Base-by-base conservation (phyloP, 805 yeast genomes). In the Grigorovia jiainica region DNA sequence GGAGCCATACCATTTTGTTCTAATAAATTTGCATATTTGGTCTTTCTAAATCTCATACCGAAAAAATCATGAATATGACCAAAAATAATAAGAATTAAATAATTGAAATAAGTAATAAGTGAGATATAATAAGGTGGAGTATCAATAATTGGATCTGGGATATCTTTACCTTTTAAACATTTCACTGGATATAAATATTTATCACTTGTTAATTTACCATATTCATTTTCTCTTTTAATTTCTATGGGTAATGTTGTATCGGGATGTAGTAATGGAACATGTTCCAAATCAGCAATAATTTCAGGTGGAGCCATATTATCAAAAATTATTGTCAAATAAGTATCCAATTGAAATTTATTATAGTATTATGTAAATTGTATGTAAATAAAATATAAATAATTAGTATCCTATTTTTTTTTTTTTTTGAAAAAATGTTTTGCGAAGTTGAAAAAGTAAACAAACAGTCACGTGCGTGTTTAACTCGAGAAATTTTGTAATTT, bases 1-100 rank as follows among this genome's bases (percentile, higher is more conserved):
- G 99, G 97, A 27, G 98, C 97, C 55, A 85, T 79, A 1, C 98
- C 98, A 59, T 90, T 79, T 48, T 73, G 72, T 55, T 85, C 90
- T 40, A 81, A 63, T 44, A 89, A 70, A 49, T 82, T 83, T 33
- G 64, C 66, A 53, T 82, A 83, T 42, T 71, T 74, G 40, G 75
- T 72, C 16, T 84, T 82, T 57, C 73, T 74, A 63, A 89, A 83
- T 18, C 70, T 65, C 58, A 82, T 76, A 42, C 95, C 95, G 45
- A 87, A 73, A 61, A 80, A 90, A 65, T 92, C 99, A 52, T 87
- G 79, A 32, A 87, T 65, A 58, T 92, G 95, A 29, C 99, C 99
- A 45, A 87, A 73, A 31, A 87, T 76, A 49, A 92, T 85, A 53
- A 92, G 71, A 36, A 87, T 75, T 52, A 94, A 70, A 61, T 87